Evolutionary conservation across 2,329 filamentous ascomycete genomes (phyloP), one percentile per base, ranked within the genome.

Genomic region (Colletotrichum plurivorum): DNA sequence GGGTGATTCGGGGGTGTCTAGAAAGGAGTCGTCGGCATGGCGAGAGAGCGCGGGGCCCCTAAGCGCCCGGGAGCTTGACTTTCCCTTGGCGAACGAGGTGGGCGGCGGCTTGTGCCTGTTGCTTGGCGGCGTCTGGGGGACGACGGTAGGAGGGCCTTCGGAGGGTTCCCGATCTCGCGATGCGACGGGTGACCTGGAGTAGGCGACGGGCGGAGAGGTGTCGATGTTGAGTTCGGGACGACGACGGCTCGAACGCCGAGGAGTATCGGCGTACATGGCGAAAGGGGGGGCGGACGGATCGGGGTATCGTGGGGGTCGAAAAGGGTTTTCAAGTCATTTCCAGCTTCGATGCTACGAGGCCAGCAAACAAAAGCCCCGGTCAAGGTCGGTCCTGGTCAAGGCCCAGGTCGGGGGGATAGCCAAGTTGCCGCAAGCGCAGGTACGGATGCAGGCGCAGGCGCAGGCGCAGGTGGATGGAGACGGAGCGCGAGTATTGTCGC

Each of bases 1-100:
- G 74, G 81, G 77, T 41, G 82, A 76, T n/a, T 81, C 77, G 58
- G 82, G 75, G 69, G 82, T 75, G 60, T 82, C 81, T 64, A 84
- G 76, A 64, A 80, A 80, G 36, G 78, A 76, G 71, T 81, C 78
- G 60, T 76, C 75, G 59, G 77, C 74, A 71, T 77, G 72, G 58
- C 74, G 69, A 31, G 72, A 49, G 63, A 69, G 66, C 27, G 74
- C 70, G 62, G 71, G 73, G 52, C 72, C 61, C 71, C 74, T 76
- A 71, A 79, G 77, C 69, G 77, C 75, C 71, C 78, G 78, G 55
- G 73, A 76, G 31, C 76, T 77, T 63, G 78, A 74, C 71, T 78
- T 80, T 63, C 74, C 59, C 57, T 64, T 71, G 56, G 54, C 61
- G 31, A 61, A 48, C 39, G 56, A 56, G 25, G 57, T 45, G 1